A percentile compares a stretch with the other conserved stretches of the same genome.
These are phyloP conservation scores for Colletotrichum destructivum DNA, from an alignment of 2,329 filamentous ascomycete genomes.

Conservation along the genomic window DNA sequence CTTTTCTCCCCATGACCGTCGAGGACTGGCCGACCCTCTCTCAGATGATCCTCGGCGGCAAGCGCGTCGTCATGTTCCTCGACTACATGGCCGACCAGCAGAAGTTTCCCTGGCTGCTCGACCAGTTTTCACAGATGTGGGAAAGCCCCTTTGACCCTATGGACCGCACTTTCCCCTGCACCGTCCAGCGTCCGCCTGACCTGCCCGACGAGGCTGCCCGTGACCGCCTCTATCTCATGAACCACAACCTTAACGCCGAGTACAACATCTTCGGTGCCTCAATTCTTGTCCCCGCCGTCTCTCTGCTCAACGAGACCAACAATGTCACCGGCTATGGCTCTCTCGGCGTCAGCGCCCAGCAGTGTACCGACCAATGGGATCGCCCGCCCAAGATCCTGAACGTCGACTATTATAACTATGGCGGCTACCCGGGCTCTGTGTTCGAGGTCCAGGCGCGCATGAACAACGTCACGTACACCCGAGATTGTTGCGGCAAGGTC, in stretches of 20 bases:
- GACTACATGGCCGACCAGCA: constrained; percentile 88
- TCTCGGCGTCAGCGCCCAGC: constrained; percentile 74
- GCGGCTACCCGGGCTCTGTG: constrained; percentile 77
- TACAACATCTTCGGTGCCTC: constrained; percentile 76
- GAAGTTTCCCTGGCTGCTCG: constrained; percentile 85
- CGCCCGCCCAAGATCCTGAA: constrained; percentile 83
- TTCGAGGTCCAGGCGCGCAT: constrained; percentile 80
- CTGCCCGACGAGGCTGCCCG: constrained; percentile 68
- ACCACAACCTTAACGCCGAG: constrained; percentile 91
- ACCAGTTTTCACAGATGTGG: constrained; percentile 91
- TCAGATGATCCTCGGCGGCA: constrained; percentile 79
- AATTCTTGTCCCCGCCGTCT: constrained; percentile 80
- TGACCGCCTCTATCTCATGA: constrained; percentile 83
- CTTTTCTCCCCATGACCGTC: constrained; percentile 78
- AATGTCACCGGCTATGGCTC: constrained; percentile 75
- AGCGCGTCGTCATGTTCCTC: constrained; percentile 85
- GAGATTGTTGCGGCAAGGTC: constrained; percentile 68
- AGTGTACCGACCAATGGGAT: constrained; percentile 75
- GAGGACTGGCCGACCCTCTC: constrained; percentile 88
- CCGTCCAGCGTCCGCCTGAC: constrained; percentile 80
- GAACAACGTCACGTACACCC: constrained; percentile 81
- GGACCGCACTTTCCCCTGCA: constrained; percentile 80
- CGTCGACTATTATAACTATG: constrained; percentile 88
- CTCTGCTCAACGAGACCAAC: constrained; percentile 81
- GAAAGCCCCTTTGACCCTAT: constrained; percentile 88